These are phyloP conservation scores for Fomitiporia mediterranea DNA, from an alignment of 1,284 basidiomycete species.

Conservation along the genomic window DNA sequence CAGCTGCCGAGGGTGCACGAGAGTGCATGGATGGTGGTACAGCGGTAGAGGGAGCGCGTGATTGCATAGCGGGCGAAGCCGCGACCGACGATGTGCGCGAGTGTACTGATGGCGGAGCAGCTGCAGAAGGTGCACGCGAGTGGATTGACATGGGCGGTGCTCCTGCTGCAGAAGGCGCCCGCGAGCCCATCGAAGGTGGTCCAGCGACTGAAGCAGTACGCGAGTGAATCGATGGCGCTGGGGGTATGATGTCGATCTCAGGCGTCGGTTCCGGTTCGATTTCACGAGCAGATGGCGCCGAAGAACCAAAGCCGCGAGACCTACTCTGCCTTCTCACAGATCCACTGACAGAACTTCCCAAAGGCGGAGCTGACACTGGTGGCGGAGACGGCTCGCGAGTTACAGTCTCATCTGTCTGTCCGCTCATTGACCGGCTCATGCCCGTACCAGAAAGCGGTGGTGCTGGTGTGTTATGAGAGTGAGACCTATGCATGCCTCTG, in stretches of 20 bases:
- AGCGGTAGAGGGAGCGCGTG: conserved; percentile 1
- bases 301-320: conserved; percentile 4
- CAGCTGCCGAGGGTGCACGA: not conserved
- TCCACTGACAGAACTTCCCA: conserved; percentile 1
- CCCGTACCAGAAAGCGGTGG: not conserved
- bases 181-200: not conserved
- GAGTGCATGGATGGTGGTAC: conserved; percentile 3
- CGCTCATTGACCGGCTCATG: conserved; percentile 6
- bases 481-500: not conserved
- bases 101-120: not conserved
- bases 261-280: not conserved
- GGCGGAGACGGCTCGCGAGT: conserved; percentile 1
- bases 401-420: conserved; percentile 7
- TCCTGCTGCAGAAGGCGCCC: not conserved
- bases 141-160: not conserved
- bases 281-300: not conserved
- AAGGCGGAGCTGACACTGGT: not conserved
- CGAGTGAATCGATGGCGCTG: not conserved
- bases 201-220: not conserved
- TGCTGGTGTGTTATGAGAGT: not conserved
- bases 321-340: conserved; percentile 2
- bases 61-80: conserved; percentile 3
- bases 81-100: conserved; percentile 3
- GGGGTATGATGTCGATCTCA: not conserved
- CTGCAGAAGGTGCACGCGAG: conserved; percentile 4